Percentiles rank a stretch among this genome's conserved stretches.
Evolutionary conservation across 352 stramenopile genomes (phyloP).

Genomic region (Hyaloperonospora arabidopsidis): DNA sequence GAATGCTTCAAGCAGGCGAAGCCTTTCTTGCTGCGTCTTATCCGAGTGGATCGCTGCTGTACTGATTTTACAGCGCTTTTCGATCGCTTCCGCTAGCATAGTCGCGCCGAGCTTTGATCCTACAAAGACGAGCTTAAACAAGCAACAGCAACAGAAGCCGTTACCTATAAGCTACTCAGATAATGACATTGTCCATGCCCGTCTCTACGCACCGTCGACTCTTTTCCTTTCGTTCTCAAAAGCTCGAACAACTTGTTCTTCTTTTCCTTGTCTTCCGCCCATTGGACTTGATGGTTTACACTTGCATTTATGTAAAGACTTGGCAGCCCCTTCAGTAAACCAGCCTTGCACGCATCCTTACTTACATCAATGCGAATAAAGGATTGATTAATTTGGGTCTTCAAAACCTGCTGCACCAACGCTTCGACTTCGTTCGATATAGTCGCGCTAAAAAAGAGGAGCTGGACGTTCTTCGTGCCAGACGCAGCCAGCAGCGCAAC

Average conservation of each 20-base stretch:
- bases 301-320: slow-evolving; percentile 25
- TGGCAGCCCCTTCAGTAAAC: neutral
- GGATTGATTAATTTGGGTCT: slow-evolving; percentile 2
- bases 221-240: slow-evolving; percentile 24
- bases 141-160: slow-evolving; percentile 5
- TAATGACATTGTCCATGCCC: neutral
- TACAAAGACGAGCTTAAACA: slow-evolving; percentile 62
- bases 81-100: slow-evolving; percentile 49
- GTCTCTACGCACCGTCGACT: slow-evolving; percentile 37
- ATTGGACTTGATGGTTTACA: slow-evolving; percentile 35
- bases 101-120: slow-evolving; percentile 51
- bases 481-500: slow-evolving; percentile 24
- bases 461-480: slow-evolving; percentile 19
- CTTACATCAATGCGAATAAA: slow-evolving; percentile 36
- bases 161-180: neutral
- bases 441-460: slow-evolving; percentile 61
- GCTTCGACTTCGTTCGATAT: slow-evolving; percentile 36
- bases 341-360: slow-evolving; percentile 4
- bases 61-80: slow-evolving; percentile 30
- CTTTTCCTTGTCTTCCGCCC: slow-evolving; percentile 52
- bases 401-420: slow-evolving; percentile 32
- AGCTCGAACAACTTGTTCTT: slow-evolving; percentile 48
- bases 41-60: slow-evolving; percentile 50
- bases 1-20: slow-evolving; percentile 51
- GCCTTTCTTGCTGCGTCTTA: slow-evolving; percentile 50